Evolutionary conservation across 805 yeast genomes (phyloP).

Genomic region (Wickerhamiella sergipiensis): DNA sequence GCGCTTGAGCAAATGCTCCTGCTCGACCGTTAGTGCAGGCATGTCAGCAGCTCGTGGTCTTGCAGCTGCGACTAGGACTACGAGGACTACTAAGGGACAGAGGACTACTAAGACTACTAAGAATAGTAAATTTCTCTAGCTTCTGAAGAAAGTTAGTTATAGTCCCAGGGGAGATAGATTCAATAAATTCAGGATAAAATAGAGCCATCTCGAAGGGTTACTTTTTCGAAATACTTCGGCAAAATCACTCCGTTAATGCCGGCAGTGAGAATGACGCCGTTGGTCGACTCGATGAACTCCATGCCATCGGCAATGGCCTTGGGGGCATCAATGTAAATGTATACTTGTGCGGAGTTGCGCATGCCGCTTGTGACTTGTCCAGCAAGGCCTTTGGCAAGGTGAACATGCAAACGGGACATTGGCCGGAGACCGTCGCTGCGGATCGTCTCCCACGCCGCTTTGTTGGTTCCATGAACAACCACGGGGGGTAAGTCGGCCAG

Average conservation of each 20-base stretch:
- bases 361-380: conserved; percentile 58
- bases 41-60: conserved; percentile 1
- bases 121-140: no score
- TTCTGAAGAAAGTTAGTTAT: no score
- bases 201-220: conserved; percentile 23
- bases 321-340: conserved; percentile 48
- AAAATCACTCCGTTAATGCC: conserved; percentile 48
- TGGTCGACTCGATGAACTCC: conserved; percentile 46
- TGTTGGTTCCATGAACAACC: conserved; percentile 73
- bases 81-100: no score
- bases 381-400: conserved; percentile 54
- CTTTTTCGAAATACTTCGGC: conserved; percentile 30
- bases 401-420: conserved; percentile 78
- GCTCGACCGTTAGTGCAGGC: conserved; percentile 35
- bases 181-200: not conserved
- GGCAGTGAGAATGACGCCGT: conserved; percentile 58
- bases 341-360: conserved; percentile 40
- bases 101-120: no score
- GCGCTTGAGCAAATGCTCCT: conserved; percentile 81
- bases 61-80: no score
- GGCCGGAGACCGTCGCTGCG: conserved; percentile 42
- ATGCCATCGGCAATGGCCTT: conserved; percentile 35
- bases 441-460: conserved; percentile 34
- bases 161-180: no score
- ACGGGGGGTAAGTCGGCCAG: conserved; percentile 34